Base-by-base conservation (phyloP, 164 flowering plant species). In the Tinospora cordifolia region DNA sequence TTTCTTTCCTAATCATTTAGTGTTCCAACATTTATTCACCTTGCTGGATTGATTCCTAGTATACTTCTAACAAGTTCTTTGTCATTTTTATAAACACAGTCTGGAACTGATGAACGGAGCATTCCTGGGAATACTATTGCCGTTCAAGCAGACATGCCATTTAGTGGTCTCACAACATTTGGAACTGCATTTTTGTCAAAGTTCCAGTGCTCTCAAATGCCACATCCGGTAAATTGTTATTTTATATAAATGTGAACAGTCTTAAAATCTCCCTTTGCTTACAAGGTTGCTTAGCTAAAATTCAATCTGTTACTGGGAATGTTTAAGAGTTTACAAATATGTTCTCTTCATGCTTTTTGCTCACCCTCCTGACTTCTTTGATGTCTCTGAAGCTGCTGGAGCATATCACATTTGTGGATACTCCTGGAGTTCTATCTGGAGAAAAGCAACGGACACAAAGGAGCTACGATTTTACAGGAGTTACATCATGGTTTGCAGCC, bases 131-230 rank as follows among this genome's bases (percentile, higher is more conserved):
- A 95, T 73, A 95, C 98, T 11, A 75, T 95, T 78, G 98, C 98
- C 65, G 98, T 94, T 68, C 98, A 94, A 77, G 99, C 99, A 41
- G 98, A 92, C 80, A 90, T 92, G 98, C 99, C 99, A 69, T 95
- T 81, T 67, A 84, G 88, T 80, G 98, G 99, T 68, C 86, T 95
- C 34, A 89, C 97, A 66, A 83, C 86, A 36, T 95, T 95, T 80
- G 99, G 99, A 76, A 79, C 88, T 44, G 86, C 99, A 41, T 95
- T 95, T 81, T 87, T 95, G 78, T 95, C 99, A 63, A 95, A 95
- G 77, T 95, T 95, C 76, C 85, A 95, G 84, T 95, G 99, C 72
- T 95, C 99, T 57, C 98, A 95, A 79, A 88, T 95, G 98, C 94
- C 99, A 69, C 94, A 95, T 84, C 87, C 92, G 54, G 95, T 94